Evolutionary conservation across 208 protist species (phyloP), one percentile per base, ranked within the genome.

Genomic region (Leishmania braziliensis): DNA sequence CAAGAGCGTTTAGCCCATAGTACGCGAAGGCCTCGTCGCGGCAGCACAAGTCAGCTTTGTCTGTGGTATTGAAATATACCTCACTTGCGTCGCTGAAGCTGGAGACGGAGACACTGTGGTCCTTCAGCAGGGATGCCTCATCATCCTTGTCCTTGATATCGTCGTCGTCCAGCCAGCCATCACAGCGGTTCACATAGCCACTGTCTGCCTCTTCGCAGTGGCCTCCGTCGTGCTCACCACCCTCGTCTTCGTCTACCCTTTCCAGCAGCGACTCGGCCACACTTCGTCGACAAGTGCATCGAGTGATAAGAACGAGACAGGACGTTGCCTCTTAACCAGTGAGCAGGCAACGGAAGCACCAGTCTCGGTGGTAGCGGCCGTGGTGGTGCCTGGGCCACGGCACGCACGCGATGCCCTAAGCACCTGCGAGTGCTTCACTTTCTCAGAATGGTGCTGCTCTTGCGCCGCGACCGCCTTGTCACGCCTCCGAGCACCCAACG

Each of bases 1-100:
- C 70, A 36, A 95, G 84, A 6, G 82, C 83, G 80, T 92, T 89
- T 46, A 91, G 75, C 18, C 89, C 79, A 78, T 86, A 91, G 18
- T 80, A 50, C 5, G 88, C 73, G 75, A 92, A 89, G 26, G 53
- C 50, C 33, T 86, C 81, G 74, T 90, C 84, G 50, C 84, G 83
- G 14, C 76, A 71, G 78, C 89, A 82, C n/a, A 86, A 77, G 33
- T 78, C 75, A 26, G 46, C 77, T 54, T 66, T 63, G 29, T 70
- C 76, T 14, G 54, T 75, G 33, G 79, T 70, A 51, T 66, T 46
- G 20, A 65, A 26, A 36, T 39, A 75, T 0, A 58, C 75, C 5
- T 51, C 51, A 63, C 76, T 77, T 20, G 72, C 69, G 56, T 76
- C 75, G 63, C 53, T 84, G 75, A 16, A 69, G 43, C 20, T 56